Evolutionary conservation across 2,329 filamentous ascomycete species (phyloP), one percentile per base, ranked within the genome.

Genomic region (Stagonosporopsis chrysanthemi): DNA sequence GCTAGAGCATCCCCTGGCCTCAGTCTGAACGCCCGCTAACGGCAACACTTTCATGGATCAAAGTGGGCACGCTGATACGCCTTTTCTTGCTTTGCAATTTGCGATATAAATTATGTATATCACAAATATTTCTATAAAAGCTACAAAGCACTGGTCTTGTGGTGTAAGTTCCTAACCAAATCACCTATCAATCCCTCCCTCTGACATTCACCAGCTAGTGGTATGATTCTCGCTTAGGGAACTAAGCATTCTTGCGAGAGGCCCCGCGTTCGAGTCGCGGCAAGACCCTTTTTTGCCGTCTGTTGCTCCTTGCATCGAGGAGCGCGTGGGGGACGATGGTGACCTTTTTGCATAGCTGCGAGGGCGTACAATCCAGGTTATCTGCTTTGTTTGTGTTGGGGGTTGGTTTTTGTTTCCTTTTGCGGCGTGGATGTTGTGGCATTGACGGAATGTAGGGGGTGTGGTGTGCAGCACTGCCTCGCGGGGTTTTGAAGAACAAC

Each of bases 211-310:
- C 24, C 24, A 26, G 24, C 83, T 86, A 85, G 84, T 82, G 84
- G 84, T 86, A 86, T 86, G 84, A 52, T 87, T 86, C 84, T 85
- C 83, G 84, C 84, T 86, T 86, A 86, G 85, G 84, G 84, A 73
- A 57, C 57, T 60, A 53, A 60, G 57, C 38, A 53, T 49, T 54
- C 31, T 57, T 71, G 72, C 72, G 70, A 72, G 72, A 75, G 71
- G 72, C 69, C 72, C 72, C 72, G 72, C 70, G 72, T 75, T 73
- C 69, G 67, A 72, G 60, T 73, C 70, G 58, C 62, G 70, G 70
- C 60, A 63, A 64, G 63, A 68, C 69, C 70, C 69, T 3, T 58
- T 51, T 51, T 45, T 63, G n/a, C n/a, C 7, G n/a, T 3, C n/a
- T n/a, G 19, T 19, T 19, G 19, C 19, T 19, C 19, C 19, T 19